phyloP scores from a whole-genome alignment of 2,329 filamentous ascomycete species.

The Penicillium sp. region DNA sequence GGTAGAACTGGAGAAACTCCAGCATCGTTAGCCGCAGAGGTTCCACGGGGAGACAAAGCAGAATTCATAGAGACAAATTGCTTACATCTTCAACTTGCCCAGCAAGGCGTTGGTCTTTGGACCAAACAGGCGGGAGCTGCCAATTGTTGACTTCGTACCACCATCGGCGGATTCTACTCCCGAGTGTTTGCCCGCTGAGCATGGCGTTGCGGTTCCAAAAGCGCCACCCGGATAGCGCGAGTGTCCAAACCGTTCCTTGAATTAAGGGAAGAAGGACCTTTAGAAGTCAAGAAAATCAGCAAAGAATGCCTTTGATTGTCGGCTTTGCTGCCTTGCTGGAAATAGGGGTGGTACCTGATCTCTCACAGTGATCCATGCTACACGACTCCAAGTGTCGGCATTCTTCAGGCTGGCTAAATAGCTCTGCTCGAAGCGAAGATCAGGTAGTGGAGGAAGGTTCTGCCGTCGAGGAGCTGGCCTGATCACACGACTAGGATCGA shows the following conservation, averaged over 20 bases:
- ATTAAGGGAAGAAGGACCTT: conserved; percentile 78
- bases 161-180: conserved; percentile 76
- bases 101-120: conserved; percentile 31
- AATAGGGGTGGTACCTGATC: conserved; percentile 62
- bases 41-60: conserved; percentile 3
- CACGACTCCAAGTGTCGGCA: conserved; percentile 71
- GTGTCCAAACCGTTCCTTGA: conserved; percentile 84
- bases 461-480: conserved; percentile 34
- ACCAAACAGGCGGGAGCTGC: conserved; percentile 54
- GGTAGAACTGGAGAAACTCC: conserved; percentile 37
- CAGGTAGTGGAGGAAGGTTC: conserved; percentile 65
- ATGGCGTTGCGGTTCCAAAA: conserved; percentile 77
- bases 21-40: conserved; percentile 23
- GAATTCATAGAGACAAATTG: conserved; percentile 3
- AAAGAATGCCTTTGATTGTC: background rate
- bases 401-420: conserved; percentile 83
- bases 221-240: conserved; percentile 80
- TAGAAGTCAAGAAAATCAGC: background rate
- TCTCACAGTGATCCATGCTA: conserved; percentile 75
- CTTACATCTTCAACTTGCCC: conserved; percentile 43
- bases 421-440: conserved; percentile 95
- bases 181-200: conserved; percentile 68
- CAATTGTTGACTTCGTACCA: conserved; percentile 96
- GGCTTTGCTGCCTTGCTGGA: background rate
- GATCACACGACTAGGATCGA: conserved; percentile 35